A percentile compares a stretch with the other conserved stretches of the same genome.
phyloP scores from a whole-genome alignment of 148 eudicot species.

The Amaranthus hypochondriacus region DNA sequence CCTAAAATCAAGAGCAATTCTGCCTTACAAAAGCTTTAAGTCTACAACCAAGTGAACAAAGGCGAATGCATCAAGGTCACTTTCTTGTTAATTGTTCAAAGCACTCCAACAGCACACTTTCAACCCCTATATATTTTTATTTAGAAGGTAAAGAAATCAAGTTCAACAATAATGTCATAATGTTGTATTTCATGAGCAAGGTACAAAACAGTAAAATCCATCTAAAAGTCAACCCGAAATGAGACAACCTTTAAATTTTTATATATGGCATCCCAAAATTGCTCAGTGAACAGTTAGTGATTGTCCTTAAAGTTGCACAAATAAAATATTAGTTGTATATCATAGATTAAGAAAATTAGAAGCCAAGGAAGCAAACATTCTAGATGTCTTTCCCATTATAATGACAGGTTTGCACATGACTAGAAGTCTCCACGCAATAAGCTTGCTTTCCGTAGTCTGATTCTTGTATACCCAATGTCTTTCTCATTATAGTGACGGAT shows the following conservation, averaged over 20 bases:
- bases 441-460: not conserved
- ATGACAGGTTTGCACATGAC: not conserved
- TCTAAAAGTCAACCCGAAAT: too few species aligned
- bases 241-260: not conserved
- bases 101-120: not conserved
- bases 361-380: not conserved
- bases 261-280: not conserved
- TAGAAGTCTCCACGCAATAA: not conserved
- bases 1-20: too few species aligned
- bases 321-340: not conserved
- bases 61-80: not conserved
- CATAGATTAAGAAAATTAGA: not conserved
- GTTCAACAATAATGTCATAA: not conserved
- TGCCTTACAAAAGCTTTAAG: not conserved
- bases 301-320: not conserved
- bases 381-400: not conserved
- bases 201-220: not conserved
- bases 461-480: not conserved
- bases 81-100: not conserved
- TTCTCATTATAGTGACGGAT: not conserved
- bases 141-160: not conserved
- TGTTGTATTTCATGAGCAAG: not conserved
- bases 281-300: not conserved
- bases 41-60: not conserved
- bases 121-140: not conserved